Evolutionary conservation across 2,329 filamentous ascomycete genomes (phyloP), one percentile per base, ranked within the genome.

Genomic region (Cladosporium oxysporum): DNA sequence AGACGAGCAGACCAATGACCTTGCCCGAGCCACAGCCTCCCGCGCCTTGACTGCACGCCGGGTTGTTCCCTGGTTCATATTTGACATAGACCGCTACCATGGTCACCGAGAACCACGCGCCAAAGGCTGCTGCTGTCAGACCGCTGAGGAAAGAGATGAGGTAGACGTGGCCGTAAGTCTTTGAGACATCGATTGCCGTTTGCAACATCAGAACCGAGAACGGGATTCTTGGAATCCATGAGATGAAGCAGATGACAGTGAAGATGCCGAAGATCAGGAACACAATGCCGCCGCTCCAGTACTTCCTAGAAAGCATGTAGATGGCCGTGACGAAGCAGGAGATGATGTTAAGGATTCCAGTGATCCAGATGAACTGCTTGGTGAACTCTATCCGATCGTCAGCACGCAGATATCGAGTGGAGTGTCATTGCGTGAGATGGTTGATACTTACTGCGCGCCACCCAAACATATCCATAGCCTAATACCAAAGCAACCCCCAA

Each of bases 301-400:
- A 91, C 66, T 85, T 85, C 52, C 87, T 83, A 67, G 85, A 88
- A 53, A 97, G 86, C 83, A 96, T 96, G 79, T 93, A 96, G 62
- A 94, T 88, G 11, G 91, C 92, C 0, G 92, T 96, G 1, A 86
- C 93, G n/a, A 97, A 82, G 0, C 91, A 92, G 72, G 92, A 90
- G 64, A 90, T 81, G 72, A 97, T 90, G 77, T 97, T 96, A 65
- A 96, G 82, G 61, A 97, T 94, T 14, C 92, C 92, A 0, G 93
- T 96, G 47, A 93, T 86, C 91, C 92, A 97, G 76, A 97, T 96
- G 71, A 97, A 93, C 74, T 92, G 87, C 79, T 95, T 96, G 3
- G 93, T 93, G 65, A 75, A 76, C 58, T 73, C 62, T 64, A 44
- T 26, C 28, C 29, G 14, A 14, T 47, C 8, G 52, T 64, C 23